These are phyloP conservation scores for Eucalyptus curtisii DNA, from an alignment of 345 rosid genomes.

Conservation along the genomic window DNA sequence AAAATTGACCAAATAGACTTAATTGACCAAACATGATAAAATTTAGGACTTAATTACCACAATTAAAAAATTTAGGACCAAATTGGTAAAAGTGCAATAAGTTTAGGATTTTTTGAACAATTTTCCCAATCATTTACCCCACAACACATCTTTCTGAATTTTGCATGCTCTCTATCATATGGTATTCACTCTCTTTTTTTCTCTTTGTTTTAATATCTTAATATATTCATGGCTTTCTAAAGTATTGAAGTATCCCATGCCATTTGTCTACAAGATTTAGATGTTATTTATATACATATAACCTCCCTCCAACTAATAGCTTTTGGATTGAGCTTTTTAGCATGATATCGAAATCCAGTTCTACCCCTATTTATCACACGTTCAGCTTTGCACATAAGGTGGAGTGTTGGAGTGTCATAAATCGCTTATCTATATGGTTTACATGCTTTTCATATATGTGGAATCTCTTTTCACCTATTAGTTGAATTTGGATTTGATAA, in stretches of 20 bases:
- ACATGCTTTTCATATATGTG: background rate
- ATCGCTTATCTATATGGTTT: background rate
- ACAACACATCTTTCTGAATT: background rate
- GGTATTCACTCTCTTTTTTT: background rate
- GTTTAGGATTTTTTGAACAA: too few species aligned
- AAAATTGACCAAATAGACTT: too few species aligned
- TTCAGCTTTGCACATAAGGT: background rate
- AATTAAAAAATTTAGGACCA: too few species aligned
- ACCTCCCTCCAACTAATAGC: background rate
- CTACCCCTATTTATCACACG: background rate
- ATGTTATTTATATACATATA: background rate
- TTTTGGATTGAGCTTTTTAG: background rate
- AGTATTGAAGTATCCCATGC: background rate
- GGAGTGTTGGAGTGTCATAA: background rate
- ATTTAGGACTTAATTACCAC: too few species aligned
- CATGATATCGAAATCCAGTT: fast-evolving
- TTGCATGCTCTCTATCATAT: background rate
- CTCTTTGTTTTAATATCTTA: background rate
- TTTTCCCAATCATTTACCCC: too few species aligned
- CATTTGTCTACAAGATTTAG: background rate
- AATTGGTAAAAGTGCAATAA: too few species aligned
- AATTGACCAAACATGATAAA: too few species aligned
- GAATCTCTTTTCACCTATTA: background rate
- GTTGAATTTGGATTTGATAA: background rate
- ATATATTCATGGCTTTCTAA: background rate